These are phyloP conservation scores for Fusarium odoratissimum DNA, from an alignment of 2,329 filamentous ascomycete genomes.

Conservation along the genomic window DNA sequence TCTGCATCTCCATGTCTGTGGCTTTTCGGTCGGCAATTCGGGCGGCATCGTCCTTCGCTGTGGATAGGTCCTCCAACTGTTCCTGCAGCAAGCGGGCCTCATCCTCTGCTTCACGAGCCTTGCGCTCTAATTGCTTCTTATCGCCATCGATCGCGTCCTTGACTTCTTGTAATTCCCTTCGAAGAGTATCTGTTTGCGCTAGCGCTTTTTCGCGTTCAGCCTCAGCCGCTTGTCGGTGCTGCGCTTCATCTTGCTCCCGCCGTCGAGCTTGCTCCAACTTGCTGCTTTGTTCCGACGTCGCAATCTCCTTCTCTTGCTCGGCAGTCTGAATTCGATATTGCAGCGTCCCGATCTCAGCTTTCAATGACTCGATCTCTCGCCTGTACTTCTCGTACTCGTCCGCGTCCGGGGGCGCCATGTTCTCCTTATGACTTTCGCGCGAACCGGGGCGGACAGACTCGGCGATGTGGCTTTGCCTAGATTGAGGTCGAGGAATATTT, in stretches of 20 bases:
- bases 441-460: conserved; percentile 61
- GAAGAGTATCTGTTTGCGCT: conserved; percentile 62
- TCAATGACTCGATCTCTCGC: conserved; percentile 78
- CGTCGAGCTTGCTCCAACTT: conserved; percentile 84
- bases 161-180: conserved; percentile 63
- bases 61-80: conserved; percentile 78
- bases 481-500: conserved; percentile 50
- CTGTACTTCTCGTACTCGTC: conserved; percentile 69
- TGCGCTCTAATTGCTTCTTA: conserved; percentile 74
- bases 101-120: conserved; percentile 77
- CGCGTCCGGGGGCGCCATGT: conserved; percentile 68
- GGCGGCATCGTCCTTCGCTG: conserved; percentile 75
- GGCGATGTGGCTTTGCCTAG: conserved; percentile 55
- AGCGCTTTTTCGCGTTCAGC: conserved; percentile 62
- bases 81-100: conserved; percentile 81
- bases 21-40: conserved; percentile 67
- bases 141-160: conserved; percentile 64
- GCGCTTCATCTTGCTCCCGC: conserved; percentile 87
- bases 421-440: conserved; percentile 69
- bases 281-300: conserved; percentile 81
- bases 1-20: conserved; percentile 65
- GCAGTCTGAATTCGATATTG: conserved; percentile 88
- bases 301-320: conserved; percentile 88
- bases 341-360: conserved; percentile 88
- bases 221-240: conserved; percentile 71